Base-by-base conservation (phyloP, 2,329 filamentous ascomycete genomes). In the Xylaria polymorpha region DNA sequence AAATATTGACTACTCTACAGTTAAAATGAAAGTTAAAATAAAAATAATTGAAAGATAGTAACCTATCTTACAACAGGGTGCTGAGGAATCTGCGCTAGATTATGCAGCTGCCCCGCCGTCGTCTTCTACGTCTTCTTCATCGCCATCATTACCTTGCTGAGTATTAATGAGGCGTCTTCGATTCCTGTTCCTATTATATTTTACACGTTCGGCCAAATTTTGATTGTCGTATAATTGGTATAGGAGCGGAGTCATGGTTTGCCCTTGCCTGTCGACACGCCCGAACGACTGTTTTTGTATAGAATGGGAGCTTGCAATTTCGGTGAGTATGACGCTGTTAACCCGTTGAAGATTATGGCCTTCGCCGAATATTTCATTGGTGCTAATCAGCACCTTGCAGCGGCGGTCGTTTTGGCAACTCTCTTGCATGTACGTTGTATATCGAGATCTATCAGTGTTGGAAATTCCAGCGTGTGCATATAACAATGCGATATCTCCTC, bases 321-420 rank as follows among this genome's bases (percentile, higher is more conserved):
- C 58, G 1, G 58, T 50, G n/a, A 61, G 15, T 20, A 61, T 61
- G n/a, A 22, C 44, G 4, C 4, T 61, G 20, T 50, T 61, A 15
- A 39, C 58, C 9, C 58, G 58, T 25, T 61, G 58, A 48, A 61
- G 32, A 20, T 61, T 61, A 37, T 37, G 29, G 2, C 58, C 58
- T 39, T 48, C 58, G 1, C 58, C 44, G 22, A 48, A 50, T 18
- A 37, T 18, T 2, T 37, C 58, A 4, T 5, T 25, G 4, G 41
- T 50, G 9, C 29, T 48, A 7, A 61, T 25, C 10, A 61, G 20
- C 18, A 61, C 44, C 20, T 61, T 61, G 29, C 29, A 20, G 12
- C 39, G 58, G 12, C 18, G 22, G 6, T 48, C 58, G 3, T 50
- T 5, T 15, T 25, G 2, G n/a, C 58, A 61, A 25, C 41, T 44